These are phyloP conservation scores for Paraglomus brasilianum DNA, from an alignment of 192 early-diverging fungal species.

Conservation along the genomic window DNA sequence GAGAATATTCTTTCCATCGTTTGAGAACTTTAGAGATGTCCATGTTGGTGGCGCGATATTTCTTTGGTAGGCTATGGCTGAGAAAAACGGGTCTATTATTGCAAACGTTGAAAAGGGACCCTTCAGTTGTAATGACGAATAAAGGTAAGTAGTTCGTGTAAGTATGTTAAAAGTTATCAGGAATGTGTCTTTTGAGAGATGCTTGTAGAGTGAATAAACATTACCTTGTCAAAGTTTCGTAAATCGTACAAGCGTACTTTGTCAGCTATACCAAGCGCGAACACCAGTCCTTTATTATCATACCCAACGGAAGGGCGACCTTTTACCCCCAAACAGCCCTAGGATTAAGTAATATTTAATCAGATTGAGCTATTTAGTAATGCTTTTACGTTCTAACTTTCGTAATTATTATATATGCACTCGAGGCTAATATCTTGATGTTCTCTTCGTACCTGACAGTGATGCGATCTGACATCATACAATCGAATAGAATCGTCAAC, in stretches of 20 bases:
- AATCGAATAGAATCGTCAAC: constrained; percentile 75
- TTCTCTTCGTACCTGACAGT: constrained; percentile 50
- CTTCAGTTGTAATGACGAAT: constrained; percentile 19
- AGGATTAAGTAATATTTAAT: not conserved
- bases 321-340: constrained; percentile 41
- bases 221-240: constrained; percentile 53
- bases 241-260: constrained; percentile 72
- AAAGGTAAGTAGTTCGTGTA: not conserved
- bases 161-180: no score
- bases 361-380: constrained; percentile 2
- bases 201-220: not conserved
- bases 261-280: constrained; percentile 58
- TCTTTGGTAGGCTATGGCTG: constrained; percentile 9
- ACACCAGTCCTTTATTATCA: constrained; percentile 78
- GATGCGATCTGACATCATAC: constrained; percentile 76
- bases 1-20: constrained; percentile 74
- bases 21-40: constrained; percentile 68
- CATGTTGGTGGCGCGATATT: constrained; percentile 37
- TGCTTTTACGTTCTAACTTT: not conserved
- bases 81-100: constrained; percentile 32
- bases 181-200: not conserved
- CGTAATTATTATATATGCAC: not conserved
- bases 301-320: constrained; percentile 62
- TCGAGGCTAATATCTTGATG: not conserved
- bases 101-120: constrained; percentile 51